Percentiles rank a stretch among this genome's conserved stretches.
phyloP scores from a whole-genome alignment of 2,329 filamentous ascomycete species.

The Ophiostoma triangulosporum region DNA sequence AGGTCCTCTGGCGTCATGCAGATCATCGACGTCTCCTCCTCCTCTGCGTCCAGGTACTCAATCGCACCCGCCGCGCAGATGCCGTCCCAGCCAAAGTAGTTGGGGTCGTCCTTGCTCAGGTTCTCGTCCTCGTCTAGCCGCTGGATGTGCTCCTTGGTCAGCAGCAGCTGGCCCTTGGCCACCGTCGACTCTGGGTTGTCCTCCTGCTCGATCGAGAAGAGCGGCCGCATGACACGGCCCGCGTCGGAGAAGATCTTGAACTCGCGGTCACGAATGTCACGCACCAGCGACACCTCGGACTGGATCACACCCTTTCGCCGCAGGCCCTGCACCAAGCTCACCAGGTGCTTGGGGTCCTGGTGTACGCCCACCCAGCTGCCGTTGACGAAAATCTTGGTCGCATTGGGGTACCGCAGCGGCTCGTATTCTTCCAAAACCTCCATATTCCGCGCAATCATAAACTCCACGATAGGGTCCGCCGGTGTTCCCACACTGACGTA shows the following conservation, averaged over 20 bases:
- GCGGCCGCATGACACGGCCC: conserved; percentile 79
- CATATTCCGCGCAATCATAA: conserved; percentile 93
- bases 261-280: conserved; percentile 92
- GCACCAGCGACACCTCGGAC: conserved; percentile 84
- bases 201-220: conserved; percentile 89
- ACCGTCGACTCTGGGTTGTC: conserved; percentile 50
- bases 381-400: conserved; percentile 96
- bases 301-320: conserved; percentile 73
- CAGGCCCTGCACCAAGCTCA: conserved; percentile 62
- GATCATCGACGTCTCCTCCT: conserved; percentile 98
- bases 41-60: conserved; percentile 93
- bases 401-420: conserved; percentile 69
- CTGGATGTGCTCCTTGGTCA: conserved; percentile 70
- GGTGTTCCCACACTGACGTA: conserved; percentile 94
- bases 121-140: conserved; percentile 54
- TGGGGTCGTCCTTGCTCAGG: conserved; percentile 42
- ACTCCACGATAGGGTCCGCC: conserved; percentile 79
- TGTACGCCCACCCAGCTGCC: conserved; percentile 97
- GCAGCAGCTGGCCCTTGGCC: conserved; percentile 55
- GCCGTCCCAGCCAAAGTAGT: conserved; percentile 77
- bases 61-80: conserved; percentile 74
- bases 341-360: conserved; percentile 73
- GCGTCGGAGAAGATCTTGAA: conserved; percentile 99
- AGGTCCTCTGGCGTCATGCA: conserved; percentile 97
- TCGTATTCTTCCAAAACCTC: conserved; percentile 94